A percentile compares a stretch with the other conserved stretches of the same genome.
Conservation (phyloP, 129 eudicot species). For the Artemisia argyi region DNA sequence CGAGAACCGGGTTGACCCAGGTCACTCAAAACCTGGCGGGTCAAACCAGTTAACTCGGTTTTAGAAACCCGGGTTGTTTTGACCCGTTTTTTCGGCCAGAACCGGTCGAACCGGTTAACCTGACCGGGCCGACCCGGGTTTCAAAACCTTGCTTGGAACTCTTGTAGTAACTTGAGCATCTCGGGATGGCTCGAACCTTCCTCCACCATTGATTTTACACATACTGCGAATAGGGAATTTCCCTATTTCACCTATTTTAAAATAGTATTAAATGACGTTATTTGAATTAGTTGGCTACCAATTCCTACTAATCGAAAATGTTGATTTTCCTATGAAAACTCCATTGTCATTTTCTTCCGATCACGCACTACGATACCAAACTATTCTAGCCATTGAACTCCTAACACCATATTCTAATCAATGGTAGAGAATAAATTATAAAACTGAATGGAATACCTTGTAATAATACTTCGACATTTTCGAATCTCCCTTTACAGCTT, state of each 20-base stretch:
- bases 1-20: too few relatives aligned
- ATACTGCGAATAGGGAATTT: background rate
- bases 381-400: background rate
- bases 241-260: background rate
- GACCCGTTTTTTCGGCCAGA: too few relatives aligned
- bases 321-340: background rate
- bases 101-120: too few relatives aligned
- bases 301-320: background rate
- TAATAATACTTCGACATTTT: background rate
- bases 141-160: background rate
- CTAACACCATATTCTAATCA: background rate
- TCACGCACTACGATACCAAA: background rate
- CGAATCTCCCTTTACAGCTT: too few relatives aligned
- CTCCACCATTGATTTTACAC: background rate
- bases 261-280: background rate
- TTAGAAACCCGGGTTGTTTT: too few relatives aligned
- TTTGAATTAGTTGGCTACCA: background rate
- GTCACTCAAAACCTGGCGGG: too few relatives aligned
- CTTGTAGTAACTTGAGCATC: background rate
- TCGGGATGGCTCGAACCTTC: background rate
- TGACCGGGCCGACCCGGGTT: too few relatives aligned
- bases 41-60: too few relatives aligned
- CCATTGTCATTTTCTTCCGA: background rate
- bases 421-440: background rate
- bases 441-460: constrained; percentile 5